phyloP scores from a whole-genome alignment of 371 early-diverging fungal genomes.

The Coemansia sp. region DNA sequence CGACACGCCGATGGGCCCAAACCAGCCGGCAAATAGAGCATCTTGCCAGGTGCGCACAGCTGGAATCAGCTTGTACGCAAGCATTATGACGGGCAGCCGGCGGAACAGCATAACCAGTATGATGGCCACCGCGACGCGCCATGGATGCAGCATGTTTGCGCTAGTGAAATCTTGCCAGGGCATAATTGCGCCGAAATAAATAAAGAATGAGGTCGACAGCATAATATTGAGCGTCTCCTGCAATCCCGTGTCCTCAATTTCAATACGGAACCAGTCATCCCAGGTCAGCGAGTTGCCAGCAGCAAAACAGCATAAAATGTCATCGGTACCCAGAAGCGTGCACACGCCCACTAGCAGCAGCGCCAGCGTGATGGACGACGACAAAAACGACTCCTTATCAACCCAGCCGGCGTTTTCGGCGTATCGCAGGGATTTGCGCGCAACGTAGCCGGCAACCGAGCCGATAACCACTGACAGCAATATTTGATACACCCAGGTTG shows the following conservation, averaged over 20 bases:
- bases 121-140: constrained; percentile 70
- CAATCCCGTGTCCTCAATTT: constrained; percentile 82
- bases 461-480: constrained; percentile 76
- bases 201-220: constrained; percentile 86
- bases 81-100: constrained; percentile 76
- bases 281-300: constrained; percentile 88
- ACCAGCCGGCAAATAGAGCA: constrained; percentile 94
- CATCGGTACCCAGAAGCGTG: constrained; percentile 78
- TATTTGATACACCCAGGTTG: constrained; percentile 74
- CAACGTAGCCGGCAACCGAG: constrained; percentile 70
- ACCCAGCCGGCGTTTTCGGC: constrained; percentile 75
- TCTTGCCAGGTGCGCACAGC: constrained; percentile 75
- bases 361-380: constrained; percentile 83
- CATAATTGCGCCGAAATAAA: constrained; percentile 87
- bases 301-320: constrained; percentile 89
- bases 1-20: constrained; percentile 93
- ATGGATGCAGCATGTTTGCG: constrained; percentile 57
- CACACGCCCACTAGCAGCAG: constrained; percentile 77
- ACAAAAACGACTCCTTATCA: constrained; percentile 87
- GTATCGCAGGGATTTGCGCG: constrained; percentile 67
- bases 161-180: constrained; percentile 74
- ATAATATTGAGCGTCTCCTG: constrained; percentile 92
- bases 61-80: constrained; percentile 67
- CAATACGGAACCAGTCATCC: constrained; percentile 88
- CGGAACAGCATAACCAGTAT: constrained; percentile 78